A percentile compares a stretch with the other conserved stretches of the same genome.
Evolutionary conservation across 139 green algal species (phyloP).

Genomic region (Chlamydomonas applanata): DNA sequence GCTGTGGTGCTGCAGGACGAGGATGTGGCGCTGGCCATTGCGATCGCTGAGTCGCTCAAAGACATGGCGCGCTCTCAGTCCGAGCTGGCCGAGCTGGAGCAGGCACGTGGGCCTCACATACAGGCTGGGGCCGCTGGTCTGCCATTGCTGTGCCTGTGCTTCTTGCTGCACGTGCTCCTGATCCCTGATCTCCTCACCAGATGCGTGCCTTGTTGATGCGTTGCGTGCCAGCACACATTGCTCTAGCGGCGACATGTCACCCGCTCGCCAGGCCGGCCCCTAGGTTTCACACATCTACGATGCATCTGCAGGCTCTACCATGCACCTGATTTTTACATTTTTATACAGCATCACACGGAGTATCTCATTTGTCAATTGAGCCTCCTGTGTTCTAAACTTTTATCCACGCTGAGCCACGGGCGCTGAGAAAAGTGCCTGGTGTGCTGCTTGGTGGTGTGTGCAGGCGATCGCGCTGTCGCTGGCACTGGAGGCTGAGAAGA

Average conservation of each 20-base stretch:
- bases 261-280: background rate
- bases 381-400: too few species aligned
- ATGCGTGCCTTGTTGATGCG: background rate
- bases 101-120: background rate
- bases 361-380: too few species aligned
- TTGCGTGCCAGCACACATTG: too few species aligned
- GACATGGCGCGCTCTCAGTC: slow-evolving; percentile 15
- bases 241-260: background rate
- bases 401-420: too few species aligned
- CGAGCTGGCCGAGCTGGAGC: slow-evolving; percentile 41
- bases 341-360: too few species aligned
- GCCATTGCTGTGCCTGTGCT: background rate
- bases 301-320: too few species aligned
- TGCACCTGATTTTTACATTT: too few species aligned
- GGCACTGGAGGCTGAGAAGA: slow-evolving; percentile 39
- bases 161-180: background rate
- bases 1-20: slow-evolving; percentile 19
- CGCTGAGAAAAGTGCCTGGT: too few species aligned
- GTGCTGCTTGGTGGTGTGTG: too few species aligned
- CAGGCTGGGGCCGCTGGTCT: background rate
- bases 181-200: background rate
- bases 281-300: too few species aligned
- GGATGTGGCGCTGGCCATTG: slow-evolving; percentile 30
- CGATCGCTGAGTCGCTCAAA: slow-evolving; percentile 32
- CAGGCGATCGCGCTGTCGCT: slow-evolving; percentile 51